These are phyloP conservation scores for Ophiocordyceps camponoti-saundersi DNA, from an alignment of 2,329 filamentous ascomycete genomes.

Conservation along the genomic window DNA sequence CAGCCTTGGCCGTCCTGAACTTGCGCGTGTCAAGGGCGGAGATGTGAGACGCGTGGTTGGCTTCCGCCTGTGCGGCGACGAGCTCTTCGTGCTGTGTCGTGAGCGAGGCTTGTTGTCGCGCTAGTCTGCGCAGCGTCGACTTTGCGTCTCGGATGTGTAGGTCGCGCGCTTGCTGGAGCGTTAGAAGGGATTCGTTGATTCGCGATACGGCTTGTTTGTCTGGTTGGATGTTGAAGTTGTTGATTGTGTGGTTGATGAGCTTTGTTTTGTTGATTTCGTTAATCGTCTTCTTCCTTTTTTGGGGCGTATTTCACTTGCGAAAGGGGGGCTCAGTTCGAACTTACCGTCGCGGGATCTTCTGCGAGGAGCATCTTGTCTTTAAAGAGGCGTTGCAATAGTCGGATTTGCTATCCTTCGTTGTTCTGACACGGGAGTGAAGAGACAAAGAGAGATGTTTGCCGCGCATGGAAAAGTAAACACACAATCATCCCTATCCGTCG, in stretches of 20 bases:
- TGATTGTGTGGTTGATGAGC: constrained; percentile 61
- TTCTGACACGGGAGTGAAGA: neutral
- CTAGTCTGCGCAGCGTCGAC: constrained; percentile 50
- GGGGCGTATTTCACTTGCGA: too few species aligned
- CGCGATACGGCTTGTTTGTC: constrained; percentile 75
- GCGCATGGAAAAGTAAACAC: neutral
- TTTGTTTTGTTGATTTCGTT: neutral
- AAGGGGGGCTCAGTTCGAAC: too few species aligned
- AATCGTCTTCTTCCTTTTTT: neutral
- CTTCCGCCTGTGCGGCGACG: constrained; percentile 54
- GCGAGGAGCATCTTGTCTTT: constrained; percentile 66
- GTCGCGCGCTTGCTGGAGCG: constrained; percentile 70
- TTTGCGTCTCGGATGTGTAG: constrained; percentile 58
- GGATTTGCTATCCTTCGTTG: neutral
- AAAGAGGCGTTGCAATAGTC: neutral
- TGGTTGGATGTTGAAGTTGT: constrained; percentile 86
- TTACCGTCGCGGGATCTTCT: constrained; percentile 75
- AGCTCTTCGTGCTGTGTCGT: constrained; percentile 64
- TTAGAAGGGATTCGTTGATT: constrained; percentile 67
- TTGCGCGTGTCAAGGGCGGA: constrained; percentile 81
- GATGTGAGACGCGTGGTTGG: constrained; percentile 69
- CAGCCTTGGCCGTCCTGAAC: constrained; percentile 85
- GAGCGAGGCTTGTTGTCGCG: constrained; percentile 59
- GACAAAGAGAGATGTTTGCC: neutral
- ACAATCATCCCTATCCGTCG: neutral